A percentile compares a stretch with the other conserved stretches of the same genome.
phyloP scores from a whole-genome alignment of 1,139 yeast species.

The Nakaseomyces delphensis region DNA sequence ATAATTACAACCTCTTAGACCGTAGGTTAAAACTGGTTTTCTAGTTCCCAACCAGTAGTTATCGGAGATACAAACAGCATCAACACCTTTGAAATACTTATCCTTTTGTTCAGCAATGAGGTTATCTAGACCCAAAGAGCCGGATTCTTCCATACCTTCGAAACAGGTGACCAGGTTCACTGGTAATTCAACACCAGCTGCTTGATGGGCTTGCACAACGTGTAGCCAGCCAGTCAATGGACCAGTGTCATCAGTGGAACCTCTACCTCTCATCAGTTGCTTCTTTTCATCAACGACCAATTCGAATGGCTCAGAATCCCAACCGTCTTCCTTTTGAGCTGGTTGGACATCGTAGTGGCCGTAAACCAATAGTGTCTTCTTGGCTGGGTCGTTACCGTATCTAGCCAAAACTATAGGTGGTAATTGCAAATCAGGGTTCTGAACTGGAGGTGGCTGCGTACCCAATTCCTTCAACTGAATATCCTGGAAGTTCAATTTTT shows the following conservation, averaged over 20 bases:
- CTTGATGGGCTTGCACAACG: slow-evolving; percentile 80
- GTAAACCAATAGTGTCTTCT: slow-evolving; percentile 78
- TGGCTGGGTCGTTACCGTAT: slow-evolving; percentile 73
- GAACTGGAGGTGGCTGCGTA: slow-evolving; percentile 77
- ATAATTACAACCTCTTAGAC: slow-evolving; percentile 93
- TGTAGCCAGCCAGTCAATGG: slow-evolving; percentile 98
- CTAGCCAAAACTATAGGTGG: slow-evolving; percentile 93
- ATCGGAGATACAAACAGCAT: slow-evolving; percentile 92
- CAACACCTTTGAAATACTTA: slow-evolving; percentile 73
- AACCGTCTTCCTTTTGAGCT: slow-evolving; percentile 84
- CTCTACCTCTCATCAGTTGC: slow-evolving; percentile 74
- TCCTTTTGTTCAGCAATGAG: slow-evolving; percentile 73
- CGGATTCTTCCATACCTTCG: slow-evolving; percentile 99
- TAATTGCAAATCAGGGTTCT: slow-evolving; percentile 53
- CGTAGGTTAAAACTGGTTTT: slow-evolving; percentile 94
- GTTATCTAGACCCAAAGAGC: slow-evolving; percentile 83
- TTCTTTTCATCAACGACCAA: slow-evolving; percentile 46
- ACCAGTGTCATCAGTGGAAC: slow-evolving; percentile 95
- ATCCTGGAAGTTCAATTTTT: slow-evolving; percentile 65
- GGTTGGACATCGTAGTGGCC: slow-evolving; percentile 99
- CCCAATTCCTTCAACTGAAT: slow-evolving; percentile 79
- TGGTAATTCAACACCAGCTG: slow-evolving; percentile 79
- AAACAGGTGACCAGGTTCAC: slow-evolving; percentile 88
- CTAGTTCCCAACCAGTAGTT: slow-evolving; percentile 98
- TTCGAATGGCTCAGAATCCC: slow-evolving; percentile 87